These are phyloP conservation scores for Candida yuanshanica DNA, from an alignment of 805 yeast species.

Conservation along the genomic window DNA sequence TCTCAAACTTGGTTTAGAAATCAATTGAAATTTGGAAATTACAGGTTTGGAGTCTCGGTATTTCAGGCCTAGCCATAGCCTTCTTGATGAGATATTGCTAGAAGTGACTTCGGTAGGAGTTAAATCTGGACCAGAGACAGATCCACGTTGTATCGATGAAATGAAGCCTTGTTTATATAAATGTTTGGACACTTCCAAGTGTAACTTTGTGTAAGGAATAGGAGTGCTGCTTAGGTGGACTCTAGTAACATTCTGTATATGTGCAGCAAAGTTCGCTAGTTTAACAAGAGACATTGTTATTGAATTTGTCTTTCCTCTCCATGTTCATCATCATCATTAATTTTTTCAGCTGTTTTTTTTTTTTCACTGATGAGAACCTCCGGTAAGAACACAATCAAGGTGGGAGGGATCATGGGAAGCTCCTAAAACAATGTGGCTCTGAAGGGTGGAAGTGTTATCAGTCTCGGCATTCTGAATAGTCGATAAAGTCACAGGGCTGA, in stretches of 20 bases:
- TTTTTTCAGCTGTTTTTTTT: not conserved
- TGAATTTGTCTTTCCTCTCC: too few relatives aligned
- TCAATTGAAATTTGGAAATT: slow-evolving; percentile 59
- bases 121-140: slow-evolving; percentile 76
- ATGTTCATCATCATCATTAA: too few relatives aligned
- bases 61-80: slow-evolving; percentile 89
- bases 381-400: too few relatives aligned
- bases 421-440: too few relatives aligned
- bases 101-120: slow-evolving; percentile 73
- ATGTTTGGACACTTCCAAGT: slow-evolving; percentile 76
- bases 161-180: slow-evolving; percentile 89
- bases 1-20: slow-evolving; percentile 81
- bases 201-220: slow-evolving; percentile 77
- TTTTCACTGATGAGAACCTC: too few relatives aligned
- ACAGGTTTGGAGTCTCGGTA: slow-evolving; percentile 69
- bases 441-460: too few relatives aligned
- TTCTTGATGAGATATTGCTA: slow-evolving; percentile 78
- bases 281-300: slow-evolving; percentile 76
- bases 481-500: too few relatives aligned
- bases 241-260: slow-evolving; percentile 79
- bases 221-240: slow-evolving; percentile 70
- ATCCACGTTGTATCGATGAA: slow-evolving; percentile 79
- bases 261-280: slow-evolving; percentile 81
- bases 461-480: too few relatives aligned
- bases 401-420: too few relatives aligned